Evolutionary conservation across 75 land plant genomes (phyloP).

Genomic region (Pinus albicaulis): DNA sequence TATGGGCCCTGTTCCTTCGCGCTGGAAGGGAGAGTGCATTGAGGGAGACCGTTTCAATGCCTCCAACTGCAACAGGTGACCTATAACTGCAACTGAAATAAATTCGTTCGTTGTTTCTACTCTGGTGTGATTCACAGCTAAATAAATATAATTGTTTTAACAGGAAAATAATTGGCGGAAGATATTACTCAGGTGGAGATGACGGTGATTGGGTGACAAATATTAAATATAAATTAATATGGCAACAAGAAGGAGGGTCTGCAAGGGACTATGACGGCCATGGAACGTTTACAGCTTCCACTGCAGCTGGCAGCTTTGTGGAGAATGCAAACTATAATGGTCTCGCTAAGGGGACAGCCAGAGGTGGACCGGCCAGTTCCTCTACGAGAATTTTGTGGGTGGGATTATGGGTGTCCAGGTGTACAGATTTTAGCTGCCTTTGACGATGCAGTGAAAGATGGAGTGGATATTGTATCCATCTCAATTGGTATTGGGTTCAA

Average conservation of each 20-base stretch:
- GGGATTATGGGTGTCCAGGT: constrained; percentile 21
- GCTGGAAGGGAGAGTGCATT: constrained; percentile 77
- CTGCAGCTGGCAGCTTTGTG: constrained; percentile 52
- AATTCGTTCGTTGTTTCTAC: no score
- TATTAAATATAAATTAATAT: neutral
- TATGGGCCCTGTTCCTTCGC: constrained; percentile 39
- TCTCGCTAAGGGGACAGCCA: constrained; percentile 59
- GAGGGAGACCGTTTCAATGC: constrained; percentile 52
- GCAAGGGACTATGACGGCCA: constrained; percentile 67
- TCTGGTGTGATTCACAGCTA: neutral
- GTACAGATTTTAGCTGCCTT: constrained; percentile 60
- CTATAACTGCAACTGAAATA: no score
- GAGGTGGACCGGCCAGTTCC: constrained; percentile 53
- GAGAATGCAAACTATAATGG: constrained; percentile 55
- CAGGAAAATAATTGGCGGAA: constrained; percentile 81
- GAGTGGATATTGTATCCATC: constrained; percentile 58
- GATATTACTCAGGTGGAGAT: constrained; percentile 25
- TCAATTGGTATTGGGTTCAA: constrained; percentile 36
- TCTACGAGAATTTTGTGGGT: constrained; percentile 32
- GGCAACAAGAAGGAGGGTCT: constrained; percentile 23
- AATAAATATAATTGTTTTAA: neutral
- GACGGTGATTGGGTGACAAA: no score
- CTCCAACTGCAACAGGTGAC: constrained; percentile 10
- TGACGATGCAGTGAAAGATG: constrained; percentile 53
- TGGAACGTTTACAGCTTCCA: constrained; percentile 79